Evolutionary conservation across 345 rosid genomes (phyloP).

Genomic region (Eucalyptus leucophloia): DNA sequence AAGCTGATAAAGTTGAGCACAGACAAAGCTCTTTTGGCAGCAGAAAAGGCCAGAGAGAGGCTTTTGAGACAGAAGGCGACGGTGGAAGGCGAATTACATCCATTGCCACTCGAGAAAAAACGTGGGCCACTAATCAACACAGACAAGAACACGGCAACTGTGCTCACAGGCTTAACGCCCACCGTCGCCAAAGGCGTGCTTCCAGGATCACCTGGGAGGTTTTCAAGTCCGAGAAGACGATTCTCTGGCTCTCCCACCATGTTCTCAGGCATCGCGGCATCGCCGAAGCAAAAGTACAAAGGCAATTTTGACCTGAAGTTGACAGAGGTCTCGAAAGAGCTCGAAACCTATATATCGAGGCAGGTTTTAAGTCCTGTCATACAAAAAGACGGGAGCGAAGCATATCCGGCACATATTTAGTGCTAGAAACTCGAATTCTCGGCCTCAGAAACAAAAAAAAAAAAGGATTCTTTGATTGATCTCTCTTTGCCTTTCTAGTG

Average conservation of each 20-base stretch:
- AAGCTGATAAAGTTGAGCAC: conserved; percentile 64
- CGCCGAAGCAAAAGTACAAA: conserved; percentile 66
- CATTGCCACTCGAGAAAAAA: conserved; percentile 77
- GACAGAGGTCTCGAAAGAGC: conserved; percentile 82
- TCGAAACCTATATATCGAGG: conserved; percentile 78
- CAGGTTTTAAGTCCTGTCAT: conserved; percentile 78
- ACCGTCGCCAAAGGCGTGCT: conserved; percentile 27
- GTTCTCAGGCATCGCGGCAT: conserved; percentile 30
- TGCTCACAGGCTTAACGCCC: conserved; percentile 30
- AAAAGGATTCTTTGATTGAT: not conserved
- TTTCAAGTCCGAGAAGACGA: conserved; percentile 85
- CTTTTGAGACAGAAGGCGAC: conserved; percentile 38
- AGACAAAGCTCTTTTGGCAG: conserved; percentile 81
- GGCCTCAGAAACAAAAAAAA: conserved; percentile 29
- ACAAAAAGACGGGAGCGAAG: conserved; percentile 59
- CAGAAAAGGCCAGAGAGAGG: conserved; percentile 85
- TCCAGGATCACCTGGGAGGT: conserved; percentile 47
- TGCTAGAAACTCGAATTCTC: conserved; percentile 37
- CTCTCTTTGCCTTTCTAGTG: not conserved
- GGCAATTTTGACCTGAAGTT: conserved; percentile 80
- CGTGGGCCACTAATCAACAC: conserved; percentile 45
- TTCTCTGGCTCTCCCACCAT: conserved; percentile 53
- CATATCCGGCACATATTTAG: conserved; percentile 25
- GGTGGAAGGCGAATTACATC: conserved; percentile 37
- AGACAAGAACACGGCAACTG: conserved; percentile 19